Conservation (phyloP, 2,329 filamentous ascomycete species). For the Albophoma yamanashiensis region DNA sequence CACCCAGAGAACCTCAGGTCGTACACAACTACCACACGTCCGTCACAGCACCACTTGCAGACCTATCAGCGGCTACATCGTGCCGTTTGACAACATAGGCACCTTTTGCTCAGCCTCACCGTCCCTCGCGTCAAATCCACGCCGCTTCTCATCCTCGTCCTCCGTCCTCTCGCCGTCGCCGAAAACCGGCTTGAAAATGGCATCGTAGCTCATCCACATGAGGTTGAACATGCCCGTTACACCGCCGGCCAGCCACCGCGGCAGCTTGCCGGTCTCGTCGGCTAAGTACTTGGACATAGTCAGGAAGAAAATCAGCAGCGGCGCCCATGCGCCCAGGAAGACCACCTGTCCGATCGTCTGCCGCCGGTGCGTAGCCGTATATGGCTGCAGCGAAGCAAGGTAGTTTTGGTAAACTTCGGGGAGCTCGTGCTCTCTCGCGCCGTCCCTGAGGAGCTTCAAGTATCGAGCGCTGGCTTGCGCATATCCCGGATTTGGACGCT, state of each 20-base stretch:
- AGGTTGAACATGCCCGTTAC: constrained; percentile 40
- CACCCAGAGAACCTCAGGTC: background rate
- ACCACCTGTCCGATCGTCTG: constrained; percentile 57
- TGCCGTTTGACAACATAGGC: background rate
- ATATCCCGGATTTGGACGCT: constrained; percentile 57
- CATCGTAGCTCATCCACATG: constrained; percentile 35
- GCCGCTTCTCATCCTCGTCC: constrained; percentile 1
- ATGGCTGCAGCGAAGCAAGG: constrained; percentile 58
- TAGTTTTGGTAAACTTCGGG: constrained; percentile 70
- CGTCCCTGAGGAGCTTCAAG: constrained; percentile 66
- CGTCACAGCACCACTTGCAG: background rate
- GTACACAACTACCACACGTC: background rate
- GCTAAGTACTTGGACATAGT: constrained; percentile 34
- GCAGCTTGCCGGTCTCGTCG: constrained; percentile 56
- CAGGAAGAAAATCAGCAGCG: constrained; percentile 46
- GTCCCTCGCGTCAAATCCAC: background rate
- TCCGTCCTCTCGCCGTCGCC: constrained; percentile 73
- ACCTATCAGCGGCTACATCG: background rate
- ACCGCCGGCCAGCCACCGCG: constrained; percentile 51
- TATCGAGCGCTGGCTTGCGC: constrained; percentile 81
- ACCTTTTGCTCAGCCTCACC: constrained; percentile 17
- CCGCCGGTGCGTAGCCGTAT: constrained; percentile 52
- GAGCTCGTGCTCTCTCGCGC: constrained; percentile 69
- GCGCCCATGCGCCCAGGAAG: constrained; percentile 45
- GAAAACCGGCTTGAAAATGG: constrained; percentile 49